Evolutionary conservation across 2,329 filamentous ascomycete species (phyloP).

Genomic region (Paramyrothecium sp.): DNA sequence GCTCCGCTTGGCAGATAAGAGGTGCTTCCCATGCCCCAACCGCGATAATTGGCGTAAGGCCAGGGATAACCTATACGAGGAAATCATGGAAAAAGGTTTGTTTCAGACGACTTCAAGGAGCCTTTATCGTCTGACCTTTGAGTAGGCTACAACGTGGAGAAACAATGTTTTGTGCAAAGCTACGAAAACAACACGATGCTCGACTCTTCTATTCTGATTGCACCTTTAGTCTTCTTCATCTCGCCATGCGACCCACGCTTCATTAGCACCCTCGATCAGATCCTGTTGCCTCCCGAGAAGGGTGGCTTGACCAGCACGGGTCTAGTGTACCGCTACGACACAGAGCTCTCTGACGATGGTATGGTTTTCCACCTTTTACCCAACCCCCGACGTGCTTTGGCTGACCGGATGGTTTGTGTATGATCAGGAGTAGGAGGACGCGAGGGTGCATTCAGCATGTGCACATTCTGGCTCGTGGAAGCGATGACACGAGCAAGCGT

Average conservation of each 20-base stretch:
- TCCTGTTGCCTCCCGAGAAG: constrained; percentile 70
- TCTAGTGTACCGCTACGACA: constrained; percentile 74
- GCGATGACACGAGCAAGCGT: constrained; percentile 67
- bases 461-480: constrained; percentile 81
- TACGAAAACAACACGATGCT: constrained; percentile 70
- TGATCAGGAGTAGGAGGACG: constrained; percentile 65
- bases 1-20: constrained; percentile 70
- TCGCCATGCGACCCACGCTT: constrained; percentile 76
- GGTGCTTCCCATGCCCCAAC: constrained; percentile 73
- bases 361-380: constrained; percentile 17
- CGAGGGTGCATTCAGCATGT: constrained; percentile 79
- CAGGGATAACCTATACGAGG: constrained; percentile 68
- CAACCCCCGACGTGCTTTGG: not conserved
- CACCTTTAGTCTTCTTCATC: constrained; percentile 78
- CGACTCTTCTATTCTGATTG: constrained; percentile 74
- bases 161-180: constrained; percentile 71
- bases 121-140: constrained; percentile 6
- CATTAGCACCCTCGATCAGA: constrained; percentile 67
- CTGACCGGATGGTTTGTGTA: not conserved
- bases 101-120: too few relatives aligned
- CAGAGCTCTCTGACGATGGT: constrained; percentile 68
- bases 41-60: constrained; percentile 63
- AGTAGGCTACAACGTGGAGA: constrained; percentile 65
- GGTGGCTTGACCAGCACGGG: constrained; percentile 74
- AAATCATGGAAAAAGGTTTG: constrained; percentile 69